Conservation (phyloP, 331 rosid species). For the Ulmus americana region DNA sequence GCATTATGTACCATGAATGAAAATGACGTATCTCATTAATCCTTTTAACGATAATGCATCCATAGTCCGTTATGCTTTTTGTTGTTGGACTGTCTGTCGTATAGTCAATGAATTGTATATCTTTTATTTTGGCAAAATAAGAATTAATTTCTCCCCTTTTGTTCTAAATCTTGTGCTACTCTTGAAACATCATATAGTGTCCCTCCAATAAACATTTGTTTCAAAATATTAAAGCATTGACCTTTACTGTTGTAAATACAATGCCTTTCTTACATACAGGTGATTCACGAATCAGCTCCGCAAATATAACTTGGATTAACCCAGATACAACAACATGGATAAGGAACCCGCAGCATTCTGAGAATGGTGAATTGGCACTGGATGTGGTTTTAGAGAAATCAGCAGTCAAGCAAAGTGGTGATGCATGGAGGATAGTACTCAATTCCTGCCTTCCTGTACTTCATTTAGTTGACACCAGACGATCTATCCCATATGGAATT, state of each 20-base stretch:
- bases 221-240: neutral
- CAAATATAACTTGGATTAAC: constrained; percentile 70
- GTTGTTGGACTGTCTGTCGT: too few species aligned
- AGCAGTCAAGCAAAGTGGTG: constrained; percentile 68
- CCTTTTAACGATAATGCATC: neutral
- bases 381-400: constrained; percentile 66
- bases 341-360: constrained; percentile 45
- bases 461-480: constrained; percentile 74
- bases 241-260: neutral
- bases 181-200: too few species aligned
- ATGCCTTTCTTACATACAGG: constrained; percentile 38
- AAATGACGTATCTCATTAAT: neutral
- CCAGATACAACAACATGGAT: constrained; percentile 79
- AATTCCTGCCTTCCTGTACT: constrained; percentile 86
- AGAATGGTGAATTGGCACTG: constrained; percentile 71
- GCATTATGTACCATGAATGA: neutral
- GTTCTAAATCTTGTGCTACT: too few species aligned
- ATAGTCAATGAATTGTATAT: too few species aligned
- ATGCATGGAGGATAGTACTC: constrained; percentile 86
- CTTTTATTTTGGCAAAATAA: too few species aligned
- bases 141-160: too few species aligned
- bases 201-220: too few species aligned
- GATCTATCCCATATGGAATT: constrained; percentile 70
- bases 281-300: constrained; percentile 66
- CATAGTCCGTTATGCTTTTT: neutral